A percentile compares a stretch with the other conserved stretches of the same genome.
These are phyloP conservation scores for Globisporangium emineosum DNA, from an alignment of 352 stramenopile species.

Conservation along the genomic window DNA sequence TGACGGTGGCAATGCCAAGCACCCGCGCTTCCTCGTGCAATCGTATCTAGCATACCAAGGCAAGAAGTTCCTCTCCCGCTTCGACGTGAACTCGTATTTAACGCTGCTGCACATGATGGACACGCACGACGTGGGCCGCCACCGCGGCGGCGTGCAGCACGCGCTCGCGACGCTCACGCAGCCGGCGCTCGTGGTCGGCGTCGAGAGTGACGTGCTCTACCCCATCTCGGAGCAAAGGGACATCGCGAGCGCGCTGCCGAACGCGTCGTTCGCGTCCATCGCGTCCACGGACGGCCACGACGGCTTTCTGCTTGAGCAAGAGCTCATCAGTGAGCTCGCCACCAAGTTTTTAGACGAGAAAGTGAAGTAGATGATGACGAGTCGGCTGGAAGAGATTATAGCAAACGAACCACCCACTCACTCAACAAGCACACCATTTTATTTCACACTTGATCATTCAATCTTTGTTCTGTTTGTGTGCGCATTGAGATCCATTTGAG, in stretches of 20 bases:
- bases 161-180: slow-evolving; percentile 54
- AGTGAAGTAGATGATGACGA: slow-evolving; percentile 13
- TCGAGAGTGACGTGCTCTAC: slow-evolving; percentile 95
- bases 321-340: slow-evolving; percentile 83
- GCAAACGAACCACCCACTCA: background rate
- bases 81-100: slow-evolving; percentile 96
- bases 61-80: slow-evolving; percentile 94
- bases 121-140: slow-evolving; percentile 91
- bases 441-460: background rate
- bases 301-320: slow-evolving; percentile 95
- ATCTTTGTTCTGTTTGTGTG: too few relatives aligned
- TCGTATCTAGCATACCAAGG: slow-evolving; percentile 91
- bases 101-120: slow-evolving; percentile 96
- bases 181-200: slow-evolving; percentile 91
- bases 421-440: background rate
- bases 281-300: slow-evolving; percentile 93
- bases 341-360: slow-evolving; percentile 51
- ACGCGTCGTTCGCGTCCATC: slow-evolving; percentile 87
- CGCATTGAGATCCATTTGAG: too few relatives aligned
- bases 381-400: slow-evolving; percentile 2
- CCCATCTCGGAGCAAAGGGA: slow-evolving; percentile 91
- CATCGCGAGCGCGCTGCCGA: slow-evolving; percentile 78
- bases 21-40: slow-evolving; percentile 67
- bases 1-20: slow-evolving; percentile 11
- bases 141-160: slow-evolving; percentile 71